Percentiles rank a stretch among this genome's conserved stretches.
Conservation (phyloP, 192 early-diverging fungal genomes). For the Piromyces finnis region DNA sequence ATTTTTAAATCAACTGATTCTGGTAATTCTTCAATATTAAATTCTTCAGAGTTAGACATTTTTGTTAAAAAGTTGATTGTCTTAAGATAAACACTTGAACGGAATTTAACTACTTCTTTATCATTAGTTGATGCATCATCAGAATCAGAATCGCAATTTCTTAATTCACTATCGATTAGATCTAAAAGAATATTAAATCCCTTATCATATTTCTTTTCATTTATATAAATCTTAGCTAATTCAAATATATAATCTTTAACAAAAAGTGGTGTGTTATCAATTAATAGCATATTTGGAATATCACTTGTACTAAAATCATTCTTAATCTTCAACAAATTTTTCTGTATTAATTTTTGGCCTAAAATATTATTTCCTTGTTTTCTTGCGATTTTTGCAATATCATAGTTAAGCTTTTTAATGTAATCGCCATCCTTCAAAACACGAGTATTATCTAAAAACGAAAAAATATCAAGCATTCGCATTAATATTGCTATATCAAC, state of each 20-base stretch:
- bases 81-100: not conserved
- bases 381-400: not conserved
- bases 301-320: not conserved
- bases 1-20: not conserved
- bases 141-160: not conserved
- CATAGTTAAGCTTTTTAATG: not conserved
- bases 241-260: not conserved
- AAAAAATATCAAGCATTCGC: not conserved
- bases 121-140: not conserved
- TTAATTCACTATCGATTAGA: not conserved
- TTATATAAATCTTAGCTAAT: not conserved
- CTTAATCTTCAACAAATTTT: not conserved
- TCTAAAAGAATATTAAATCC: not conserved
- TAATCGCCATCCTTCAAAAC: not conserved
- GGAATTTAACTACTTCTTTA: not conserved
- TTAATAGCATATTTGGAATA: not conserved
- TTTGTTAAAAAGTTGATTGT: not conserved
- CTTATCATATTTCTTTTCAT: not conserved
- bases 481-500: not conserved
- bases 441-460: not conserved
- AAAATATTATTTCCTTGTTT: not conserved
- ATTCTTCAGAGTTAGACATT: not conserved
- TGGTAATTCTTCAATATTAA: not conserved
- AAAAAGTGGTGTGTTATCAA: not conserved
- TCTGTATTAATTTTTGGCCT: not conserved